These are phyloP conservation scores for Lentinus tigrinus DNA, from an alignment of 768 basidiomycete genomes.

Conservation along the genomic window DNA sequence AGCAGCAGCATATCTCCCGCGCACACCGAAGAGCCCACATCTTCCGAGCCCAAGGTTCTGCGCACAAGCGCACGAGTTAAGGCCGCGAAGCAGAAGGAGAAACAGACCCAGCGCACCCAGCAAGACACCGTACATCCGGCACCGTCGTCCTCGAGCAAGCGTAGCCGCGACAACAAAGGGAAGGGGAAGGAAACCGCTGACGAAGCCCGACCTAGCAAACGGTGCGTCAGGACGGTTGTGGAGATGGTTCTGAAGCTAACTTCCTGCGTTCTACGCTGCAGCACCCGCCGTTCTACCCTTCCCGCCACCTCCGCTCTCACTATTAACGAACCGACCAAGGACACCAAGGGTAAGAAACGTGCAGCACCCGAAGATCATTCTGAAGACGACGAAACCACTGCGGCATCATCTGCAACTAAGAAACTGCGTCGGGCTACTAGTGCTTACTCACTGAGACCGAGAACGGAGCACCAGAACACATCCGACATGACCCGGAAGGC, in stretches of 20 bases:
- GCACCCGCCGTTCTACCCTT: slow-evolving; percentile 59
- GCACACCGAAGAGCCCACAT: slow-evolving; percentile 40
- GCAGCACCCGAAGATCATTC: slow-evolving; percentile 69
- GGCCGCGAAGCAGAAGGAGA: slow-evolving; percentile 70
- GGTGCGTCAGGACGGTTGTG: slow-evolving; percentile 45
- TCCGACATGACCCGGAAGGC: slow-evolving; percentile 75
- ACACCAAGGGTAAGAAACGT: slow-evolving; percentile 91
- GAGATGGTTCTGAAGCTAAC: slow-evolving; percentile 6
- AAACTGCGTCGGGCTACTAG: slow-evolving; percentile 54
- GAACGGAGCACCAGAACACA: slow-evolving; percentile 40
- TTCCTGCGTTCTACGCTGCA: slow-evolving; percentile 28
- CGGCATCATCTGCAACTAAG: slow-evolving; percentile 44
- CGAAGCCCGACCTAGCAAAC: slow-evolving; percentile 58
- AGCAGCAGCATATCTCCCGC: slow-evolving; percentile 56
- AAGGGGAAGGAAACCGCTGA: slow-evolving; percentile 62
- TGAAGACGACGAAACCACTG: slow-evolving; percentile 60
- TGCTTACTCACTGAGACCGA: slow-evolving; percentile 69
- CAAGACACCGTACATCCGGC: slow-evolving; percentile 34
- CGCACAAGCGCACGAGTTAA: slow-evolving; percentile 73
- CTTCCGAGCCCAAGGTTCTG: slow-evolving; percentile 54
- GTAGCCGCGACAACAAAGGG: slow-evolving; percentile 60
- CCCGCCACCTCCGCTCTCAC: slow-evolving; percentile 44
- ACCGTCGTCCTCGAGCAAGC: slow-evolving; percentile 49
- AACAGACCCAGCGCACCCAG: slow-evolving; percentile 51
- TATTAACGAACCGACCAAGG: slow-evolving; percentile 76